phyloP scores from a whole-genome alignment of 2,329 filamentous ascomycete genomes.

The Penicillium polonicum region DNA sequence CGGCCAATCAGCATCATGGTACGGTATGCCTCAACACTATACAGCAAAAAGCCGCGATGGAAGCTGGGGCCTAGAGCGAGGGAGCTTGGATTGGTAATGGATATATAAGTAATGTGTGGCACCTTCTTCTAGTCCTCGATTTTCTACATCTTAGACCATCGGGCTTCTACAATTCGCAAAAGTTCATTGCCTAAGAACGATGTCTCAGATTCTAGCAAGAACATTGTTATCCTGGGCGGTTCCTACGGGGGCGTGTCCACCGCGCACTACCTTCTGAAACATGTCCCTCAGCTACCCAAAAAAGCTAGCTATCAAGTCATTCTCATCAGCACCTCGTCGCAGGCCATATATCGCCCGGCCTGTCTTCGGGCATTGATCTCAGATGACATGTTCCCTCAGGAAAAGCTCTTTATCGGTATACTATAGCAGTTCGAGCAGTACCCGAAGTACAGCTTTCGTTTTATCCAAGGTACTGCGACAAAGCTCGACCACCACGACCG shows the following conservation, averaged over 20 bases:
- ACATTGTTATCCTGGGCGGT: slow-evolving; percentile 50
- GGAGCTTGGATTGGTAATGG: background rate
- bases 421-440: slow-evolving; percentile 43
- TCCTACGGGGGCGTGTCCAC: slow-evolving; percentile 54
- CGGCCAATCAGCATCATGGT: background rate
- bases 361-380: slow-evolving; percentile 51
- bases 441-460: slow-evolving; percentile 36
- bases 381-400: slow-evolving; percentile 44
- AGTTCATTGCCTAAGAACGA: background rate
- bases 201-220: background rate
- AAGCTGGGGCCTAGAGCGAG: background rate
- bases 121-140: background rate
- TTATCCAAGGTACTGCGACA: slow-evolving; percentile 45
- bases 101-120: background rate
- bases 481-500: slow-evolving; percentile 19
- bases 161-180: background rate
- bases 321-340: slow-evolving; percentile 45
- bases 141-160: background rate
- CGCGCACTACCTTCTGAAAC: slow-evolving; percentile 56
- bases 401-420: slow-evolving; percentile 49
- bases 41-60: too few relatives aligned
- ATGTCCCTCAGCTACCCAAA: slow-evolving; percentile 48
- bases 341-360: slow-evolving; percentile 47
- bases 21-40: background rate
- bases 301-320: slow-evolving; percentile 42